Evolutionary conservation across 2,329 filamentous ascomycete species (phyloP).

Genomic region (Pleurostoma richardsiae): DNA sequence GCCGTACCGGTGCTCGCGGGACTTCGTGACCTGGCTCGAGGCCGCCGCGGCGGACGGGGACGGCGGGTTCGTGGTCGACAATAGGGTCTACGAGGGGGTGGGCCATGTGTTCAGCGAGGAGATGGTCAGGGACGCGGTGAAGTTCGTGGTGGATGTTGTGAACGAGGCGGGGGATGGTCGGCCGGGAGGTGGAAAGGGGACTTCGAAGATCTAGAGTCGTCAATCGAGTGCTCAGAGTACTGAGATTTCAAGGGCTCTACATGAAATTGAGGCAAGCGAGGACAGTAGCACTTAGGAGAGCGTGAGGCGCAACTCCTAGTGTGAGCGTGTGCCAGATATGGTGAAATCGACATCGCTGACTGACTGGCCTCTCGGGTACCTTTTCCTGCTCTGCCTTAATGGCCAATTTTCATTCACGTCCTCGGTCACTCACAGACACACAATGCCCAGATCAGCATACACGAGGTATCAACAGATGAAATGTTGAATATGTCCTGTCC

Average conservation of each 20-base stretch:
- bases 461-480: not conserved
- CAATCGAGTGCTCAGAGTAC: too few species aligned
- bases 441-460: not conserved
- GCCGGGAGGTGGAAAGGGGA: conserved; percentile 18
- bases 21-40: conserved; percentile 60
- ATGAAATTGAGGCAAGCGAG: too few species aligned
- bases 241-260: too few species aligned
- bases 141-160: conserved; percentile 53
- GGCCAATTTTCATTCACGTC: too few species aligned
- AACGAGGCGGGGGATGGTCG: conserved; percentile 20
- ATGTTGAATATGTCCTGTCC: not conserved
- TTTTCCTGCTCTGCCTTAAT: too few species aligned
- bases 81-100: conserved; percentile 62
- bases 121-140: conserved; percentile 64
- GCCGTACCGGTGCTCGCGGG: conserved; percentile 55
- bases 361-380: too few species aligned
- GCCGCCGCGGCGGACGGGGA: conserved; percentile 47
- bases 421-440: not conserved
- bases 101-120: conserved; percentile 63
- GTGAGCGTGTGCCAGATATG: too few species aligned
- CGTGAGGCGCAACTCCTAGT: too few species aligned
- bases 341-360: too few species aligned
- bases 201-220: conserved; percentile 5
- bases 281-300: too few species aligned
- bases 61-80: conserved; percentile 51